Base-by-base conservation (phyloP, 1,139 yeast genomes). In the Debaryomyces coudertii region DNA sequence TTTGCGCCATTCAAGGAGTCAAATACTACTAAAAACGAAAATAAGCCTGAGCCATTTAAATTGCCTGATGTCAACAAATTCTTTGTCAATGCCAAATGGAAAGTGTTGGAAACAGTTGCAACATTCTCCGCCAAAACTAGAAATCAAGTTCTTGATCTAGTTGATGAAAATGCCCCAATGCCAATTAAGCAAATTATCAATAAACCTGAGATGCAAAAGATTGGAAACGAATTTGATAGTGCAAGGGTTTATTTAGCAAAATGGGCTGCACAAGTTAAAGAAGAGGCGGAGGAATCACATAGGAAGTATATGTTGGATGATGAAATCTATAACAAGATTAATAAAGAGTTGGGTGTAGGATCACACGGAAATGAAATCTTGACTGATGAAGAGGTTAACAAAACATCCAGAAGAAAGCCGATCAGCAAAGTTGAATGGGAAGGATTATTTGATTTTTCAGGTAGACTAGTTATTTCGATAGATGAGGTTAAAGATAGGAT, bases 251-350 rank as follows among this genome's bases (percentile, higher is more conserved):
- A 90, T 62, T 73, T 93, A 50, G 98, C 99, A 4, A 90, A 90
- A 69, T 93, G 99, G 99, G 98, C 99, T 0, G 80, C 90, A 57
- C 90, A 90, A 34, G 95, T 93, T 22, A 95, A 93, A 55, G 95
- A 90, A 58, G 96, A 93, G 61, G 95, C 97, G 1, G 95, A 89
- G 57, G 80, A 79, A 53, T 80, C 87, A 40, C 83, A 87, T 49
- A 73, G 77, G 39, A 73, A 74, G 54, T 79, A 80, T 51, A 78
- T 82, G 53, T 69, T 88, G 47, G 82, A 82, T 53, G 82, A 82
- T 43, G 79, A 79, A n/a, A 77, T 85, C 48, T 77, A 82, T 51
- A 75, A 75, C 34, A 66, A 83, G 39, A 71, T 88, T 38, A 81
- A 80, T 40, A 78, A 79, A 44, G 96, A 90, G 58, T 73, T 92